phyloP scores from a whole-genome alignment of 1,284 basidiomycete species.

The Ceratobasidium sp. region DNA sequence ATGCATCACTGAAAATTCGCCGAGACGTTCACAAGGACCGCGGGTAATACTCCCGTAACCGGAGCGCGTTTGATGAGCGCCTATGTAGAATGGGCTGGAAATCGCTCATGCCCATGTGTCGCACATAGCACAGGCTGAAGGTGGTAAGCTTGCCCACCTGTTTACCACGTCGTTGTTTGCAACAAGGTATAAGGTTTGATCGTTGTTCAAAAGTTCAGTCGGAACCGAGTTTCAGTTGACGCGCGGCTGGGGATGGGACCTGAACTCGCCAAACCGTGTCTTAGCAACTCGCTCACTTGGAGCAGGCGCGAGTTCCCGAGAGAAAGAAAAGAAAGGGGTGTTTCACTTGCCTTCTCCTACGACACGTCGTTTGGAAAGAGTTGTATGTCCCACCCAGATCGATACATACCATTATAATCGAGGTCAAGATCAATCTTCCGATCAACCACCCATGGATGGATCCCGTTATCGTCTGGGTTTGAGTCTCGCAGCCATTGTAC shows the following conservation, averaged over 20 bases:
- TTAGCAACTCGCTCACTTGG: neutral
- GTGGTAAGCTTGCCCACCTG: conserved; percentile 65
- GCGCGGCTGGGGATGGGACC: conserved; percentile 66
- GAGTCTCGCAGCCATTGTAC: too few relatives aligned
- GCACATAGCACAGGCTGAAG: conserved; percentile 64
- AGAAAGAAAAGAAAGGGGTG: neutral
- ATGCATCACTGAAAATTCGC: conserved; percentile 65
- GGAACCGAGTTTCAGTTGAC: conserved; percentile 59
- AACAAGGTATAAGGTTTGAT: conserved; percentile 60
- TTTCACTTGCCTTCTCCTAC: conserved; percentile 58
- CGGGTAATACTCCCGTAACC: conserved; percentile 34
- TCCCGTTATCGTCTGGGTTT: too few relatives aligned
- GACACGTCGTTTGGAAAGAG: conserved; percentile 61
- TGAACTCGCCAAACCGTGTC: conserved; percentile 64
- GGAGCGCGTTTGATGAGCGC: conserved; percentile 40
- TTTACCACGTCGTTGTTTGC: conserved; percentile 66
- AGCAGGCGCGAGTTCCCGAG: neutral
- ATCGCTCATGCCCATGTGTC: conserved; percentile 58
- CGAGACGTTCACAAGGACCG: conserved; percentile 64
- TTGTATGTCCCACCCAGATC: conserved; percentile 58
- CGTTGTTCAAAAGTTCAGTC: conserved; percentile 60
- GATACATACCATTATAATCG: conserved; percentile 47
- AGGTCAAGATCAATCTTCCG: too few relatives aligned
- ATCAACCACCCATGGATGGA: too few relatives aligned
- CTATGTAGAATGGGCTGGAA: conserved; percentile 1